Evolutionary conservation across 176 grass and related monocot species (phyloP).

Genomic region (Raddia guianensis): DNA sequence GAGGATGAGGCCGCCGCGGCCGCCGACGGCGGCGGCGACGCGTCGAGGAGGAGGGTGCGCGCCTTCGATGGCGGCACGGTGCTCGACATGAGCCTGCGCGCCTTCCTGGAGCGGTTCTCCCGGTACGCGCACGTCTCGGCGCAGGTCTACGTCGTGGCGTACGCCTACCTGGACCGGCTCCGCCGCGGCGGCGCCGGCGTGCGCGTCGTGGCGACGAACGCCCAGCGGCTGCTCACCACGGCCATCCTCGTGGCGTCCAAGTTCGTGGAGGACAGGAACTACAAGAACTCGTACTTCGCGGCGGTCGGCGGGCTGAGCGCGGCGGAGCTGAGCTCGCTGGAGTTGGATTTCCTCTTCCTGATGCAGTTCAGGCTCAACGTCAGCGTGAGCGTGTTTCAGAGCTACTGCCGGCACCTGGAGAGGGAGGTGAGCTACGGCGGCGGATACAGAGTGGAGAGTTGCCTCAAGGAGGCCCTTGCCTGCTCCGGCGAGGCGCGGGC

Average conservation of each 20-base stretch:
- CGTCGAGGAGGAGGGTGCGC: constrained; percentile 25
- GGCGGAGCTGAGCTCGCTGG: constrained; percentile 65
- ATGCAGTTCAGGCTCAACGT: constrained; percentile 88
- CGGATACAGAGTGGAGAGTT: constrained; percentile 65
- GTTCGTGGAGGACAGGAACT: constrained; percentile 92
- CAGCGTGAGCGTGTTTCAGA: constrained; percentile 68
- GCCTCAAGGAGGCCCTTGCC: constrained; percentile 50
- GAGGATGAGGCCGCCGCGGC: neutral
- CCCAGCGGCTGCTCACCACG: constrained; percentile 72
- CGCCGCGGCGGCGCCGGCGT: constrained; percentile 52
- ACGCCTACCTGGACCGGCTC: constrained; percentile 90
- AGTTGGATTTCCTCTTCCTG: constrained; percentile 85
- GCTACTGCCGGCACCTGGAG: constrained; percentile 81
- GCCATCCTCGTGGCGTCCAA: constrained; percentile 88
- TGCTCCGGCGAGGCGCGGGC: constrained; percentile 40
- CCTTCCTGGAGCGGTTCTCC: constrained; percentile 71
- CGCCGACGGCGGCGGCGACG: neutral
- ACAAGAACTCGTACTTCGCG: constrained; percentile 82
- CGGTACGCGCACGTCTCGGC: constrained; percentile 69
- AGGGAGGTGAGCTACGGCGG: constrained; percentile 76
- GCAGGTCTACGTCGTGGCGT: constrained; percentile 86
- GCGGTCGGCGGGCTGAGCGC: constrained; percentile 65
- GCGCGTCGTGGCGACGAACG: constrained; percentile 59
- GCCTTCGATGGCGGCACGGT: constrained; percentile 65
- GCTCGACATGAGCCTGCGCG: constrained; percentile 69